Evolutionary conservation across 192 early-diverging fungal species (phyloP), one percentile per base, ranked within the genome.

Genomic region (Gonapodya prolifera): DNA sequence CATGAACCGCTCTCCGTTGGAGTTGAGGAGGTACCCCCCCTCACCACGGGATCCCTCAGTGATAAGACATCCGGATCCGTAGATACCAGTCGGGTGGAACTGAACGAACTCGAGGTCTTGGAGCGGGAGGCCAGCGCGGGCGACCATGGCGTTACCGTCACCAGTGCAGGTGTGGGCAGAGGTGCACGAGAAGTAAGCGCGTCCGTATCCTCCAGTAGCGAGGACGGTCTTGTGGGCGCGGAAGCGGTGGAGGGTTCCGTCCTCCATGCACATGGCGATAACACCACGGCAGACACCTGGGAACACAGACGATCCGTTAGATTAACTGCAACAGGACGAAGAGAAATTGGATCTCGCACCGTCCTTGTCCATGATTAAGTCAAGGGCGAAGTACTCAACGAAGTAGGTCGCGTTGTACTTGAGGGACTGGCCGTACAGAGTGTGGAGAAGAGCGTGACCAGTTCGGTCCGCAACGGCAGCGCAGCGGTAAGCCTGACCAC

Each of bases 61-160:
- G 83, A 99, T 98, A 78, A 98, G 85, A 81, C 96, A 98, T 28
- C 97, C 97, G 75, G 96, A 93, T 77, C 96, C 96, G 84, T 99
- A 99, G 83, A 99, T 97, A 82, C 97, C 97, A 61, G 96, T 97
- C 73, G 97, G 97, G 83, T 99, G 97, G 91, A 99, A 99, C 86
- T 99, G 97, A 33, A 99, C 95, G 82, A 98, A 98, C 86, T 99
- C 97, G 75, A 99, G 85, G 85, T 99, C 97, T 88, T 99, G 97
- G 76, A 96, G 90, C 28, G 97, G 97, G 69, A 99, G 87, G 45
- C 95, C 95, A 17, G 96, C 95, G 80, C 97, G 93, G 75, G 95
- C 91, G 61, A 96, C 96, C 97, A 99, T 99, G 70, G 97, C 97
- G 85, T 97, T 98, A 79, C 97, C 97, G 81, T 99, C 97, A 83